Percentiles rank a stretch among this genome's conserved stretches.
Conservation (phyloP, 805 yeast genomes). For the Naumovozyma dairenensis region DNA sequence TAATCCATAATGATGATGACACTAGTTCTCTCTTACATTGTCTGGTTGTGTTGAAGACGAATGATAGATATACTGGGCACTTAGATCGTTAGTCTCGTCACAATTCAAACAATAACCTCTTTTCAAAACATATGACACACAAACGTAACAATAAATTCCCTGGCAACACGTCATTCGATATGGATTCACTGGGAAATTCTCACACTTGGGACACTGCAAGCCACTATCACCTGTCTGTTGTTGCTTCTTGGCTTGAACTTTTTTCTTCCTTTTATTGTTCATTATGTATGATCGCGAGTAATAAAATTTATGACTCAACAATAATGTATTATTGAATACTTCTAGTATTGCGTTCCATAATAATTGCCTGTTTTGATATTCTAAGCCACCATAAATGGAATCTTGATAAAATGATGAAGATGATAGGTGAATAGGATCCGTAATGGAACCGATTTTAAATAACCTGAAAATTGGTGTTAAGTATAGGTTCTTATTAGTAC, state of each 20-base stretch:
- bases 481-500: conserved; percentile 2
- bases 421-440: background rate
- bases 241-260: background rate
- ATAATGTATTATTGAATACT: conserved; percentile 14
- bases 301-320: conserved; percentile 7
- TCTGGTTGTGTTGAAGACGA: no score
- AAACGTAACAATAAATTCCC: conserved; percentile 4
- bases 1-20: no score
- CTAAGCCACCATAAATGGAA: conserved; percentile 14
- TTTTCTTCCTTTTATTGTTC: background rate
- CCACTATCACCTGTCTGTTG: background rate
- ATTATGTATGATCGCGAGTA: background rate
- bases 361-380: conserved; percentile 23
- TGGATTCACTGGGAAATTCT: conserved; percentile 4
- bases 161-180: conserved; percentile 4
- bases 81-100: no score
- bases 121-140: conserved; percentile 1
- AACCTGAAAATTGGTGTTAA: conserved; percentile 15
- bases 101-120: no score
- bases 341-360: conserved; percentile 25
- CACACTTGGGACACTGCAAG: conserved; percentile 2
- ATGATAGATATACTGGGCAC: no score
- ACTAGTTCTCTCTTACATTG: no score
- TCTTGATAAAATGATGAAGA: conserved; percentile 9
- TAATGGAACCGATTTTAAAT: conserved; percentile 6